Evolutionary conservation across 495 filamentous ascomycete species (phyloP), one percentile per base, ranked within the genome.

Genomic region (Hyphodiscus hymeniophilus): DNA sequence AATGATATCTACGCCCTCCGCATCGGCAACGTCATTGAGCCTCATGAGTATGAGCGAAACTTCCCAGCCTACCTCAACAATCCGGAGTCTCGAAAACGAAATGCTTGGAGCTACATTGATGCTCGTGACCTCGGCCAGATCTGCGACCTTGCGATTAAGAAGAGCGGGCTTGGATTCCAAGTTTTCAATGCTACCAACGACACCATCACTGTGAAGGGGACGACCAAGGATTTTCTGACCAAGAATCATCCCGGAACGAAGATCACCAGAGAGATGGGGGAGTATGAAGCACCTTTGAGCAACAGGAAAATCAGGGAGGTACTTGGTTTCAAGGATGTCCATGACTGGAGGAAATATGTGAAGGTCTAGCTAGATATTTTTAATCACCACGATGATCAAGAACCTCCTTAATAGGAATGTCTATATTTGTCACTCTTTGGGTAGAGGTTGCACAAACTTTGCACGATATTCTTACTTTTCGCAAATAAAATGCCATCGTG

Each of bases 171-270:
- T 12, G 76, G 75, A 1, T 80, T 79, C 45, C 74, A 80, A 55
- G 60, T 79, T 0, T 80, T 82, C 63, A 81, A 81, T 57, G 76
- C 75, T 31, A 75, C 72, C 3, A 82, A 80, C 57, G 70, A 76
- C 62, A 72, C 69, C 5, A 79, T 78, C 28, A 79, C 76, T 5
- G 61, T 66, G 2, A 65, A 47, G 42, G 54, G 56, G 20, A 31
- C 26, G 40, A 74, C 73, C 6, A 60, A 49, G 23, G 64, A 73
- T 49, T 77, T 79, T 47, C 50, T 80, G 58, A 61, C 66, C 56
- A 62, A 65, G 47, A 55, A 60, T 5, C 67, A 60, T 52, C 76
- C 76, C 1, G 54, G 64, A 23, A 66, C 65, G 28, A 63, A 63
- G 11, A 62, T 80, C 17, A 74, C 67, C 45, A 58, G 74, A 39